These are phyloP conservation scores for Aphanocladium album DNA, from an alignment of 2,329 filamentous ascomycete genomes.

Conservation along the genomic window DNA sequence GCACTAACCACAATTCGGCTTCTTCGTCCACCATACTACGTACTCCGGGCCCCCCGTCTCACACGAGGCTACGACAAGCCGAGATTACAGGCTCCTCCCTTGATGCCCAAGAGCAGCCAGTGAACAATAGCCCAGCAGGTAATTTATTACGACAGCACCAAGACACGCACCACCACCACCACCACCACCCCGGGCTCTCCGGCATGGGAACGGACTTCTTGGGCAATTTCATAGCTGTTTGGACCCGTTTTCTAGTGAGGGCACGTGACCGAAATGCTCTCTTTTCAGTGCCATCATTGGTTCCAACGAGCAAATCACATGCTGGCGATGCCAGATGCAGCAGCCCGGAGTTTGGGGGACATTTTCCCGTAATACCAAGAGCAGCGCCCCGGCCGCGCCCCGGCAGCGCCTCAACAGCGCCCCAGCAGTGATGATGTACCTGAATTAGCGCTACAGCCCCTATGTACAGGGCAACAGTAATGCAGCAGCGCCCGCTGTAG, in stretches of 20 bases:
- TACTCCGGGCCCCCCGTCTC: neutral
- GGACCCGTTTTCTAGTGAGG: neutral
- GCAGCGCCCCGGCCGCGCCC: no score
- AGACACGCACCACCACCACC: no score
- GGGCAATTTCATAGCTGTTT: neutral
- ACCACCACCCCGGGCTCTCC: neutral
- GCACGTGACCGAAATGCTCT: neutral
- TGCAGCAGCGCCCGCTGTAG: neutral
- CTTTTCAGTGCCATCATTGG: neutral
- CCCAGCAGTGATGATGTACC: neutral
- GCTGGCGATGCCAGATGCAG: slow-evolving; percentile 13
- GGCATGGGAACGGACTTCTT: neutral
- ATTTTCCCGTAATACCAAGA: no score
- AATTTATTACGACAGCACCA: no score
- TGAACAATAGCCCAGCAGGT: neutral
- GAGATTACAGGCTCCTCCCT: neutral
- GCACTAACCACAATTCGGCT: neutral
- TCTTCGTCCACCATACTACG: no score
- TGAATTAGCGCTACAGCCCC: neutral
- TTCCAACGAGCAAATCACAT: slow-evolving; percentile 28
- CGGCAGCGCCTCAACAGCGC: neutral
- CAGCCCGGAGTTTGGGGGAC: neutral
- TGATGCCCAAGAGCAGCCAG: neutral
- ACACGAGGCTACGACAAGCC: neutral
- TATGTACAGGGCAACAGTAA: neutral